Evolutionary conservation across 139 green algal species (phyloP), one percentile per base, ranked within the genome.

Genomic region (Picochlorum sp.): DNA sequence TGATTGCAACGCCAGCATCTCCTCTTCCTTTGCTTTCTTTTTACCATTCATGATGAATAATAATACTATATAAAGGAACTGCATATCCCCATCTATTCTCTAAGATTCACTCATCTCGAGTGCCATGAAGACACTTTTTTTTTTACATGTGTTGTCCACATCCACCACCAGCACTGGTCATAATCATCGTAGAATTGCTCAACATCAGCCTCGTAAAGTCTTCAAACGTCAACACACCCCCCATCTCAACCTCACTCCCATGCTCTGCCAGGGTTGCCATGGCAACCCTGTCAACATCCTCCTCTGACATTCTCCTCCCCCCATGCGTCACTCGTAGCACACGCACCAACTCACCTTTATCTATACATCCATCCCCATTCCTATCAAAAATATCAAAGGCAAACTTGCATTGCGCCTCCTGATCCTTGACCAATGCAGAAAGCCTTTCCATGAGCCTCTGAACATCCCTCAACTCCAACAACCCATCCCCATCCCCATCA

Each of bases 351-450:
- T 83, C 76, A 14, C 46, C 26, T 16, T 46, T 56, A 24, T 61
- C 66, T 14, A 83, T 71, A 21, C 61, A 64, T 16, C 69, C 69
- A 41, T 83, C 76, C 0, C 45, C 46, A 34, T 83, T 63, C 0
- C 58, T 58, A 51, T 83, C 76, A 47, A 73, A 83, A 7, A 83
- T 44, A 37, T 62, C 38, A 45, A 77, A 80, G 32, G 67, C 71
- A 60, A 82, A 54, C 37, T 66, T 44, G 16, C 14, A 54, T 28
- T 46, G 61, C 0, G 11, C 26, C 21, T 46, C 15, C 21, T 56
- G 15, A 44, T 66, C 61, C 13, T 59, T 16, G 52, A 46, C 14
- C 16, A 66, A 26, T 20, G 13, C 34, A 9, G 34, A 56, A 18
- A 66, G 58, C 20, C 14, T 44, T 41, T 66, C 61, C 20, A 66